phyloP scores from a whole-genome alignment of 108 stramenopile genomes.

The Halocafeteria seosinensis region DNA sequence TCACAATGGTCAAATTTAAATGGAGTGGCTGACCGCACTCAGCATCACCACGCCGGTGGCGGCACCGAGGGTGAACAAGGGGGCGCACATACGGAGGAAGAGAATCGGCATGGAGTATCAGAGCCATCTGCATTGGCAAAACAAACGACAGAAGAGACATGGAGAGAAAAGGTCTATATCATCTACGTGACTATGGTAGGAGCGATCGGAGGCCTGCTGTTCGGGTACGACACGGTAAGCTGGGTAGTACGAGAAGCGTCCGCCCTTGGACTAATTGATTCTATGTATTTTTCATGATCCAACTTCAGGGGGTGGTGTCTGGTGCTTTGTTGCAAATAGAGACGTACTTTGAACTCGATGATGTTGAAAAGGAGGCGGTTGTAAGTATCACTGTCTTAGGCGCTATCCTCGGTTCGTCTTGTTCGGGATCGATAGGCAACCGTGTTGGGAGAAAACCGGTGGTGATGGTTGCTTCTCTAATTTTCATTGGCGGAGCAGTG shows the following conservation, averaged over 20 bases:
- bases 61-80: no score
- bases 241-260: no score
- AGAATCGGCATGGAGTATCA: no score
- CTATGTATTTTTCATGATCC: no score
- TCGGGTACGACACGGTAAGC: slow-evolving; percentile 1
- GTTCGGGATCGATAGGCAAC: not conserved
- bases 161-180: not conserved
- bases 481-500: not conserved
- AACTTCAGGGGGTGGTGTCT: not conserved
- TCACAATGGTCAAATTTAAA: no score
- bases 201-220: not conserved
- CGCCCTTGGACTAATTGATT: no score
- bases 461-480: not conserved
- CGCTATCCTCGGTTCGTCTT: not conserved
- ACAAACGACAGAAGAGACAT: no score
- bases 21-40: no score
- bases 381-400: not conserved
- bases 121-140: no score
- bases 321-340: not conserved
- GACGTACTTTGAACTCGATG: not conserved
- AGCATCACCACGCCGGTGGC: no score
- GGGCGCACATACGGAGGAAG: no score
- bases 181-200: not conserved
- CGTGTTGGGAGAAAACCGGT: not conserved
- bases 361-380: not conserved